phyloP scores from a whole-genome alignment of 257 asterid genomes.

The Penstemon newberryi region DNA sequence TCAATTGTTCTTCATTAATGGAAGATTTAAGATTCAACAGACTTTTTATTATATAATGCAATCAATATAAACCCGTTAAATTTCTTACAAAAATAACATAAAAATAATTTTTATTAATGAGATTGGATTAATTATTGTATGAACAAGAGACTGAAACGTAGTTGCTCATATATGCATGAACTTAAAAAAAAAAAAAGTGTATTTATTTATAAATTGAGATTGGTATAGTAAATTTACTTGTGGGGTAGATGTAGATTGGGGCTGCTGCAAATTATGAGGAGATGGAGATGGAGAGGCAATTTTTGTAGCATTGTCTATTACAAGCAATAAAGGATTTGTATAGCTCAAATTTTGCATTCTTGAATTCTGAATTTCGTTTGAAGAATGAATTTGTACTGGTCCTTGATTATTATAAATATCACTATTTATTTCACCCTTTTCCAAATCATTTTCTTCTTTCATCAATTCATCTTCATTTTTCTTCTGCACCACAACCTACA shows the following conservation, averaged over 20 bases:
- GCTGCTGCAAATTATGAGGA: conserved; percentile 31
- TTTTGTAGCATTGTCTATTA: conserved; percentile 65
- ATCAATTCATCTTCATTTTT: too few relatives aligned
- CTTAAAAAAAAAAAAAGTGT: not conserved
- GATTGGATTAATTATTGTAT: too few relatives aligned
- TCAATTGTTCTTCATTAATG: too few relatives aligned
- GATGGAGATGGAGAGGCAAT: conserved; percentile 81
- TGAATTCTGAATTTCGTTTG: conserved; percentile 52
- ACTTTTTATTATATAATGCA: too few relatives aligned
- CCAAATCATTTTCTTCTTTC: conserved; percentile 56
- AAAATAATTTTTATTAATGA: too few relatives aligned
- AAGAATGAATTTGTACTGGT: conserved; percentile 40
- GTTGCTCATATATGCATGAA: too few relatives aligned
- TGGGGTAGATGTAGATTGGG: conserved; percentile 67
- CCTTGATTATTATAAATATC: conserved; percentile 26
- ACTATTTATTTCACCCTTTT: conserved; percentile 52
- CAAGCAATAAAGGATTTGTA: conserved; percentile 83
- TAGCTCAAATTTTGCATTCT: conserved; percentile 79
- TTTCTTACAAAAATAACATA: too few relatives aligned
- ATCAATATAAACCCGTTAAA: too few relatives aligned
- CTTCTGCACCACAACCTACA: conserved; percentile 14
- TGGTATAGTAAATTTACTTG: conserved; percentile 41
- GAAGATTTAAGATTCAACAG: too few relatives aligned
- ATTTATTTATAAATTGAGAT: too few relatives aligned
- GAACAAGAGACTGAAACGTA: too few relatives aligned